Evolutionary conservation across 805 yeast genomes (phyloP), one percentile per base, ranked within the genome.

Genomic region (Maudiozyma bulderi): DNA sequence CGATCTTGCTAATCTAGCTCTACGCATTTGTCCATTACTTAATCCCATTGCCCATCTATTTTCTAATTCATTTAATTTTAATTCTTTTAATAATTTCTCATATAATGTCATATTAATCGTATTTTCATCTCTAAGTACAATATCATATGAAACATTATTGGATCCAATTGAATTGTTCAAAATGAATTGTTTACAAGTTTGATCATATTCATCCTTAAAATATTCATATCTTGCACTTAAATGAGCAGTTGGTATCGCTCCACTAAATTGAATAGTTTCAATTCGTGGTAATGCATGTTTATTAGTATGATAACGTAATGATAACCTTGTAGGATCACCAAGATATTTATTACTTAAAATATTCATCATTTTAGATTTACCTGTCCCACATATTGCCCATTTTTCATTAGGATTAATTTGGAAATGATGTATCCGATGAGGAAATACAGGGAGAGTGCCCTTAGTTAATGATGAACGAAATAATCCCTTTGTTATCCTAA

Each of bases 11-110:
- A 93, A 68, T 52, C 96, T 74, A 0, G 97, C 95, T 46, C 99
- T 73, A 57, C 99, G 74, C 63, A 86, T 81, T 65, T 93, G 99
- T 0, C 99, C 99, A 64, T 93, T 93, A 64, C 95, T 86, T 42
- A 93, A 70, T 0, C 91, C 86, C 63, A 87, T 86, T 34, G 86
- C 78, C 88, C 95, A 91, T 51, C 87, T 77, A 48, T 79, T 73
- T 47, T 78, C 72, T 44, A 89, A 64, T 0, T 77, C 81, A 6
- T 62, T 65, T 51, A 91, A 69, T 45, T 77, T 71, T 49, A 93
- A 73, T 31, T 68, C 66, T 4, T 69, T 62, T 8, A 85, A 57
- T 20, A 84, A 67, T 1, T 61, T 54, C 0, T 69, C 64, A 8
- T 81, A 71, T 34, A 71, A 63, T 0, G 57, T 59, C 33, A 59